Base-by-base conservation (phyloP, 108 stramenopile genomes). In the Phaeodactylum tricornutum region DNA sequence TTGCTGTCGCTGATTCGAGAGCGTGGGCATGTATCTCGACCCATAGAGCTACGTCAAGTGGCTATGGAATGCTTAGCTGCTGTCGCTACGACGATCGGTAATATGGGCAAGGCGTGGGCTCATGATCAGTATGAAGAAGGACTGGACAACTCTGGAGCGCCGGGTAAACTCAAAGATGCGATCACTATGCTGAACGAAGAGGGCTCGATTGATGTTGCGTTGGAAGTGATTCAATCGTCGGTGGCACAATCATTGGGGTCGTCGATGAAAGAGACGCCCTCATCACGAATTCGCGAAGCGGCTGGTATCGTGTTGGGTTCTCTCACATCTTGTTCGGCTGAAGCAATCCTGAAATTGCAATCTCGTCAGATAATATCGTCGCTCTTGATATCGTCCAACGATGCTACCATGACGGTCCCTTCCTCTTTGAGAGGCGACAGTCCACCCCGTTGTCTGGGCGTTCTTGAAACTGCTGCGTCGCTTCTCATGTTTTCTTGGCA, bases 341-440 rank as follows among this genome's bases (percentile, higher is more conserved):
- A 69, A 11, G 71, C 77, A 14, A 65, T 74, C 33, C 60, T 74
- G 45, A 75, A 84, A 33, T 63, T 84, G 15, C 64, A 74, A 15
- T 64, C 71, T 2, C 61, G 69, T n/a, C 55, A 75, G 27, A 64
- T 78, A 16, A 57, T 87, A 25, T 68, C 71, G 8, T 30, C 62
- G 33, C 34, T 80, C 15, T 17, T 87, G 4, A 11, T 47, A 6
- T 65, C 74, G 32, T 59, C 77, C 25, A 64, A 66, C 20, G 81
- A 84, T 20, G 43, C 66, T 4, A 62, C 62, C 17, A 67, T 72
- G 64, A 55, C 46, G 6, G 53, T 67, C 37, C 49, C 75, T 2
- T 79, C 78, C 14, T 61, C 62, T 21, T 42, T 83, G 22, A 54
- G 82, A 31, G 87, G 87, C n/a, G 75, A 89, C 20, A 53, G 70